Evolutionary conservation across 208 protist genomes (phyloP).

Genomic region (Novymonas esmeraldas): DNA sequence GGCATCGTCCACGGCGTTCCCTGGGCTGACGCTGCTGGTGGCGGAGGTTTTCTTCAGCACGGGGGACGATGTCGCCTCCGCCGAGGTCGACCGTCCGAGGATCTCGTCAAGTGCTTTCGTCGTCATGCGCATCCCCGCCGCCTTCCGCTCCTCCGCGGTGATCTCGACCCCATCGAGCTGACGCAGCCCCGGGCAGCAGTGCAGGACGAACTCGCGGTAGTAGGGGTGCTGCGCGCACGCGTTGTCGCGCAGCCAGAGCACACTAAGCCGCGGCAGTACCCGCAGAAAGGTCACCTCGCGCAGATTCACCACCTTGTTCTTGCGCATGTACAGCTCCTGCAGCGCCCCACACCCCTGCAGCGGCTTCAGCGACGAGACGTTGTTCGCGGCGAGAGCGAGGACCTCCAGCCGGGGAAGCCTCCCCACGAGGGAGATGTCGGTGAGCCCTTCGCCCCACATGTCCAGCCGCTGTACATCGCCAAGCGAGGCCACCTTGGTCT

Average conservation of each 20-base stretch:
- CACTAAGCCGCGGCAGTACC: slow-evolving; percentile 66
- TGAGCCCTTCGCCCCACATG: slow-evolving; percentile 87
- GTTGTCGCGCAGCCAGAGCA: slow-evolving; percentile 94
- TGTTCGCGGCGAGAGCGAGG: slow-evolving; percentile 86
- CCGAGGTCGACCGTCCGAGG: slow-evolving; percentile 26
- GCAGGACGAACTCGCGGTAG: slow-evolving; percentile 89
- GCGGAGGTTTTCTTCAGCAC: slow-evolving; percentile 16
- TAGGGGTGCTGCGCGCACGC: slow-evolving; percentile 80
- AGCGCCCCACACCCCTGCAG: slow-evolving; percentile 75
- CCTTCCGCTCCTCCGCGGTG: slow-evolving; percentile 63
- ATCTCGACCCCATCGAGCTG: slow-evolving; percentile 90
- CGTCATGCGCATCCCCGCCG: slow-evolving; percentile 54
- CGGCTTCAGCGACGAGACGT: slow-evolving; percentile 65
- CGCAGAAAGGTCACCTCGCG: slow-evolving; percentile 78
- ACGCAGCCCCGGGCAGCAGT: slow-evolving; percentile 78
- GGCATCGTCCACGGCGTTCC: slow-evolving; percentile 6
- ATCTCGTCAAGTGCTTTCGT: slow-evolving; percentile 66
- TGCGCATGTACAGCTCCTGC: slow-evolving; percentile 93
- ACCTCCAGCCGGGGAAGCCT: slow-evolving; percentile 85
- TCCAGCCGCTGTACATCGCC: slow-evolving; percentile 90
- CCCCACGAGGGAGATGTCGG: slow-evolving; percentile 75
- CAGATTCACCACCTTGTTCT: slow-evolving; percentile 86
- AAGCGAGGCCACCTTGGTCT: slow-evolving; percentile 80
- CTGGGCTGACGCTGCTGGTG: background rate
- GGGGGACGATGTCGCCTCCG: background rate